Evolutionary conservation across 148 eudicot species (phyloP).

Genomic region (Selenicereus undatus): DNA sequence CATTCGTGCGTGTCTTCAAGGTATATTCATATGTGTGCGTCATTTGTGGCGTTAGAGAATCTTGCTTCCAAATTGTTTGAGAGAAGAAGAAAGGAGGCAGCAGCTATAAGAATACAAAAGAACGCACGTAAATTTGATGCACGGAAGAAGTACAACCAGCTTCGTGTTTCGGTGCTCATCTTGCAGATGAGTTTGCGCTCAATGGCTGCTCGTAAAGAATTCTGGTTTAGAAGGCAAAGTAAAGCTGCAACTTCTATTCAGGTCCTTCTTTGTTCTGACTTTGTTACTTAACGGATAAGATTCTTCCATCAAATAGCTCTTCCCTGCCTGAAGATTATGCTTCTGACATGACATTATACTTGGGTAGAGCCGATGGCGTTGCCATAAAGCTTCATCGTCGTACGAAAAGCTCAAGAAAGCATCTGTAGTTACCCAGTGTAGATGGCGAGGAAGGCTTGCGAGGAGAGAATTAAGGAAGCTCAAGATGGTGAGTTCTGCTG

Average conservation of each 20-base stretch:
- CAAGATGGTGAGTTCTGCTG: constrained; percentile 63
- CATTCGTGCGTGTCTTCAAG: background rate
- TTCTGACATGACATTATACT: constrained; percentile 19
- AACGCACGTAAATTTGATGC: constrained; percentile 47
- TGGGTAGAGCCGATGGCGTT: constrained; percentile 67
- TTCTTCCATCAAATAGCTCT: background rate
- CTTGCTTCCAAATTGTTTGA: constrained; percentile 56
- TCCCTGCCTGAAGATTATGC: constrained; percentile 12
- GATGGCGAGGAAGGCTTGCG: constrained; percentile 84
- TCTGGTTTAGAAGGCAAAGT: constrained; percentile 56
- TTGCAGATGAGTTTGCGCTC: constrained; percentile 71
- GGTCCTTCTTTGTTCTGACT: constrained; percentile 39
- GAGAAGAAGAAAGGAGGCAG: constrained; percentile 64
- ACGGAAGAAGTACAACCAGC: constrained; percentile 50
- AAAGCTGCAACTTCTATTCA: constrained; percentile 75
- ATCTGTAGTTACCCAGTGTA: constrained; percentile 68
- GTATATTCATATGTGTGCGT: background rate
- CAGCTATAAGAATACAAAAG: constrained; percentile 69
- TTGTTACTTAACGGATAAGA: constrained; percentile 14
- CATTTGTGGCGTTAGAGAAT: constrained; percentile 43
- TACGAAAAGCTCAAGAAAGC: constrained; percentile 70
- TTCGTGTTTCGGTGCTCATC: constrained; percentile 55
- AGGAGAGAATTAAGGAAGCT: constrained; percentile 74
- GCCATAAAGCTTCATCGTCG: constrained; percentile 64
- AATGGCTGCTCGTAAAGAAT: constrained; percentile 68